Evolutionary conservation across 2,329 filamentous ascomycete genomes (phyloP).

Genomic region (Trichocomaceae sp.): DNA sequence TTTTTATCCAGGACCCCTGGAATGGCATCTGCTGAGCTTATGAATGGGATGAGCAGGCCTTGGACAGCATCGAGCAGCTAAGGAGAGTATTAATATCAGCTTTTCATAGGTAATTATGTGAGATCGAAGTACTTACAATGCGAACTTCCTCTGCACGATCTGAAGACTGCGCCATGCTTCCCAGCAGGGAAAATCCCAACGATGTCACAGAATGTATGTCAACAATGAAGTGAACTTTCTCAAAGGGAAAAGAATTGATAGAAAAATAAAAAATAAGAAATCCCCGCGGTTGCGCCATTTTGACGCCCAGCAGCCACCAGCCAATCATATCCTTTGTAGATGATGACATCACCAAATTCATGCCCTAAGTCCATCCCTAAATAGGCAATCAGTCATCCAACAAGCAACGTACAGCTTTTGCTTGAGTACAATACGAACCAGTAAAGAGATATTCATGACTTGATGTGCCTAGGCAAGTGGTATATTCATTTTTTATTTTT

Average conservation of each 20-base stretch:
- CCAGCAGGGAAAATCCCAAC: neutral
- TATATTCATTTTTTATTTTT: neutral
- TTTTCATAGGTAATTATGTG: neutral
- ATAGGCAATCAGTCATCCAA: neutral
- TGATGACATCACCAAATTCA: slow-evolving; percentile 9
- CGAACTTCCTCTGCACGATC: slow-evolving; percentile 37
- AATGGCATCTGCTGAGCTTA: slow-evolving; percentile 34
- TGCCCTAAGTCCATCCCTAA: neutral
- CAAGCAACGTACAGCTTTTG: neutral
- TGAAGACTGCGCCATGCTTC: slow-evolving; percentile 13
- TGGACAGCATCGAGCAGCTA: slow-evolving; percentile 37
- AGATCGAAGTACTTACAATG: slow-evolving; percentile 28
- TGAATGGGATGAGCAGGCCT: slow-evolving; percentile 40
- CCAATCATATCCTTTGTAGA: neutral
- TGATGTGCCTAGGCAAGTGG: neutral
- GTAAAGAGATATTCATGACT: neutral
- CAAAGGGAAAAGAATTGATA: neutral
- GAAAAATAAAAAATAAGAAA: slow-evolving; percentile 1
- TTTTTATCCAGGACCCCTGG: slow-evolving; percentile 15
- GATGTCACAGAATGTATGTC: neutral
- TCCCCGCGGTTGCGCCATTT: slow-evolving; percentile 15
- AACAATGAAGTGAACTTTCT: neutral
- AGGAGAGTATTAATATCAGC: neutral
- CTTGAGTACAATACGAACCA: neutral
- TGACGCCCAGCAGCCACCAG: neutral